phyloP scores from a whole-genome alignment of 1,139 yeast species.

The Ashbya aceris region DNA sequence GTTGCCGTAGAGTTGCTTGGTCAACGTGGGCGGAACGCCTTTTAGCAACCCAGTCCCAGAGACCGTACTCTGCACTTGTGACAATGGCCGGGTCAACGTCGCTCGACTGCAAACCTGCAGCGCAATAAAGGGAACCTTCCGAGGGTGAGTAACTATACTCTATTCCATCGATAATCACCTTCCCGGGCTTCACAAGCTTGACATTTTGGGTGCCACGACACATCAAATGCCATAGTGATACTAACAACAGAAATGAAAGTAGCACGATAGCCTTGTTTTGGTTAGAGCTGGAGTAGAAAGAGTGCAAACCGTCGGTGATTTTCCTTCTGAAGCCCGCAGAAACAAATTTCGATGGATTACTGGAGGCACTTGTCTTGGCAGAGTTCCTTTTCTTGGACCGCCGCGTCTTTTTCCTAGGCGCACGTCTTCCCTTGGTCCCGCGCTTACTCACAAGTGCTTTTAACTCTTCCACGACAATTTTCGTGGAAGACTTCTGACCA shows the following conservation, averaged over 20 bases:
- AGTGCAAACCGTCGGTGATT: neutral
- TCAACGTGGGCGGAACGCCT: constrained; percentile 32
- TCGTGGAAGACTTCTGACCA: constrained; percentile 74
- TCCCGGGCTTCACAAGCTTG: neutral
- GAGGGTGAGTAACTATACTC: constrained; percentile 42
- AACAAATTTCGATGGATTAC: neutral
- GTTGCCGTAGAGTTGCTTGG: neutral
- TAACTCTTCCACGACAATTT: constrained; percentile 48
- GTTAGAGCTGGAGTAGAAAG: neutral
- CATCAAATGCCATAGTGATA: neutral
- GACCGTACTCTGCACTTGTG: constrained; percentile 46
- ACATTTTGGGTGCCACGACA: neutral
- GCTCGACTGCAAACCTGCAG: constrained; percentile 28
- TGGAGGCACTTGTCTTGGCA: neutral
- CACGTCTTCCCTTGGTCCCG: constrained; percentile 26
- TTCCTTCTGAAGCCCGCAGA: too few species aligned
- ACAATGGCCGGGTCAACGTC: constrained; percentile 10
- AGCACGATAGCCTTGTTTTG: too few species aligned
- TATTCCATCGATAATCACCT: constrained; percentile 32
- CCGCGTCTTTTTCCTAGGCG: constrained; percentile 16
- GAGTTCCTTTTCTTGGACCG: constrained; percentile 13
- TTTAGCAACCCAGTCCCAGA: constrained; percentile 79
- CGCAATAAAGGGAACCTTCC: constrained; percentile 35
- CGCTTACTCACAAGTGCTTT: constrained; percentile 37
- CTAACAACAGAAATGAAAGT: neutral